These are phyloP conservation scores for Ceriops tagal DNA, from an alignment of 345 rosid species.

Conservation along the genomic window DNA sequence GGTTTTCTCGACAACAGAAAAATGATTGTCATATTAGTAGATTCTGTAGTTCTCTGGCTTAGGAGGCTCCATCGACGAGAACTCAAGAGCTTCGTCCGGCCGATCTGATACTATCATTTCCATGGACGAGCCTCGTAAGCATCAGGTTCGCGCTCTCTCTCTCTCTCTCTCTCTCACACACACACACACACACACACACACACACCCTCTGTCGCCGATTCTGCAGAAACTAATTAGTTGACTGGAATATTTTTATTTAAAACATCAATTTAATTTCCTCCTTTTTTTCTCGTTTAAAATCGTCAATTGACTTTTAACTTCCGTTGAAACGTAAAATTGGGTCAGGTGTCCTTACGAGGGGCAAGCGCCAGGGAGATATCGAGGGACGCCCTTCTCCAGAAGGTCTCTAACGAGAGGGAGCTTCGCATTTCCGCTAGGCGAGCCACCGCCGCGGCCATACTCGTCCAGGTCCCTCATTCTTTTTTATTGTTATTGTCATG, in stretches of 20 bases:
- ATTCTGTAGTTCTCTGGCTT: too few species aligned
- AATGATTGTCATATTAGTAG: too few species aligned
- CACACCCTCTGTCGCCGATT: neutral
- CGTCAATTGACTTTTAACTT: neutral
- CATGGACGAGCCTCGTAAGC: constrained; percentile 71
- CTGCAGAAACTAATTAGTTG: neutral
- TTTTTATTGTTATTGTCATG: neutral
- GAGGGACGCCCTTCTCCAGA: constrained; percentile 84
- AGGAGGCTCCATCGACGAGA: too few species aligned
- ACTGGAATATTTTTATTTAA: neutral
- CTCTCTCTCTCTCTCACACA: constrained; percentile 4
- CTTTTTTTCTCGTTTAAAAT: too few species aligned
- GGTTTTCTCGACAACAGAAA: too few species aligned
- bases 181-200: too few species aligned
- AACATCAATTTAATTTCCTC: neutral
- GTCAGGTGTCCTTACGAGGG: constrained; percentile 89
- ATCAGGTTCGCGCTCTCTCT: constrained; percentile 44
- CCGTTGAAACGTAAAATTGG: neutral
- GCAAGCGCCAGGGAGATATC: constrained; percentile 86
- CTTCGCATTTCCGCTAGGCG: constrained; percentile 70
- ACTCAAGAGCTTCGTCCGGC: too few species aligned
- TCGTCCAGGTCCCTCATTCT: constrained; percentile 53
- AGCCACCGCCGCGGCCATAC: constrained; percentile 61
- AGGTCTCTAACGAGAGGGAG: constrained; percentile 81
- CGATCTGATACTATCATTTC: neutral